Conservation (phyloP, 768 basidiomycete genomes). For the Russula foetens region DNA sequence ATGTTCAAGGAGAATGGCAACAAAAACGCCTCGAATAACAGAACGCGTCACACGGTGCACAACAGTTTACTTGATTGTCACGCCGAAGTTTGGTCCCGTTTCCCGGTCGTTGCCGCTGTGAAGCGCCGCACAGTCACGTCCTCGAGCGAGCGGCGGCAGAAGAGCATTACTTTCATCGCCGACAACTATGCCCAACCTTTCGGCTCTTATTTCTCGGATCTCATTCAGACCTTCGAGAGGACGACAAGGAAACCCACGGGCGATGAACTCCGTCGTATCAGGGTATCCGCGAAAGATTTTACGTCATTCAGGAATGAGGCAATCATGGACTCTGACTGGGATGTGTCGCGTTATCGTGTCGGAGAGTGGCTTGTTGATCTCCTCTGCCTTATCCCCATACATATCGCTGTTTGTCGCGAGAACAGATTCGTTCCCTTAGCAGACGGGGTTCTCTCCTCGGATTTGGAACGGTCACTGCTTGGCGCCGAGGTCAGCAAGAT, state of each 20-base stretch:
- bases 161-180: slow-evolving; percentile 38
- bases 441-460: slow-evolving; percentile 44
- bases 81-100: slow-evolving; percentile 12
- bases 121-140: slow-evolving; percentile 5
- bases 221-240: slow-evolving; percentile 41
- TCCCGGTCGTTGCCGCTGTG: slow-evolving; percentile 6
- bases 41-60: slow-evolving; percentile 27
- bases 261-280: slow-evolving; percentile 33
- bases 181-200: slow-evolving; percentile 31
- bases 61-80: slow-evolving; percentile 27
- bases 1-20: slow-evolving; percentile 40
- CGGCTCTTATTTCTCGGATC: slow-evolving; percentile 35
- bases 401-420: slow-evolving; percentile 50
- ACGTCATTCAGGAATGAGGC: slow-evolving; percentile 22
- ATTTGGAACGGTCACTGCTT: slow-evolving; percentile 43
- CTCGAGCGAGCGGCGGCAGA: slow-evolving; percentile 25
- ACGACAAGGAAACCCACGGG: slow-evolving; percentile 46
- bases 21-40: slow-evolving; percentile 19
- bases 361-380: slow-evolving; percentile 60
- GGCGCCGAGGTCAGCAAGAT: slow-evolving; percentile 54
- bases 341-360: slow-evolving; percentile 33
- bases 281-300: slow-evolving; percentile 29
- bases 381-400: slow-evolving; percentile 56
- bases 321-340: slow-evolving; percentile 7
- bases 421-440: slow-evolving; percentile 56